These are phyloP conservation scores for Komagataella pastoris DNA, from an alignment of 805 yeast species.

Conservation along the genomic window DNA sequence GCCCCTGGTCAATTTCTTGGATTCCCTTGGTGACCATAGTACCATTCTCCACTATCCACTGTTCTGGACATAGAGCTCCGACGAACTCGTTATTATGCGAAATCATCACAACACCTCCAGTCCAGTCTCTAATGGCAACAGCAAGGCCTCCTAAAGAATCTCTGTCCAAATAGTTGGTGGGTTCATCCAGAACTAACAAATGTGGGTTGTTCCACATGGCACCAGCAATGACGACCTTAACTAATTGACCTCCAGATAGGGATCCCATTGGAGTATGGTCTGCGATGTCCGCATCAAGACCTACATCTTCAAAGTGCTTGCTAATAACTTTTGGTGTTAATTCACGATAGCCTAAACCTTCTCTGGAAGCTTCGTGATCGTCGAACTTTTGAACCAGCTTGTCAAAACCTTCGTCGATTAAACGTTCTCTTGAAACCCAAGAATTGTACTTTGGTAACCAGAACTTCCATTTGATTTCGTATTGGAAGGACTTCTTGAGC, in stretches of 20 bases:
- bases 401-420: conserved; percentile 74
- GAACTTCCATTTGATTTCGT: conserved; percentile 86
- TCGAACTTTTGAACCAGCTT: conserved; percentile 93
- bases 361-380: conserved; percentile 98
- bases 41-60: conserved; percentile 95
- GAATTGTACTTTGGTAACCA: conserved; percentile 91
- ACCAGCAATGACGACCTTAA: conserved; percentile 96
- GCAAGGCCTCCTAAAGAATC: conserved; percentile 97
- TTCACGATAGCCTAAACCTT: conserved; percentile 97
- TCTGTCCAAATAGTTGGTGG: conserved; percentile 95
- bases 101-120: conserved; percentile 97
- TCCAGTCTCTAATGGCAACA: conserved; percentile 95
- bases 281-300: conserved; percentile 95
- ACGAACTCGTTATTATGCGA: conserved; percentile 96
- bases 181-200: conserved; percentile 88
- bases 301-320: conserved; percentile 94
- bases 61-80: conserved; percentile 96
- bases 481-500: conserved; percentile 91
- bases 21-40: conserved; percentile 74
- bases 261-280: conserved; percentile 96
- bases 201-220: conserved; percentile 98
- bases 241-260: conserved; percentile 97
- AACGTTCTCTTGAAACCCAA: conserved; percentile 78
- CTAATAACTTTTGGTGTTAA: conserved; percentile 84
- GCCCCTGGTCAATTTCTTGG: conserved; percentile 55